Evolutionary conservation across 495 filamentous ascomycete genomes (phyloP).

Genomic region (Neurospora hispaniola): DNA sequence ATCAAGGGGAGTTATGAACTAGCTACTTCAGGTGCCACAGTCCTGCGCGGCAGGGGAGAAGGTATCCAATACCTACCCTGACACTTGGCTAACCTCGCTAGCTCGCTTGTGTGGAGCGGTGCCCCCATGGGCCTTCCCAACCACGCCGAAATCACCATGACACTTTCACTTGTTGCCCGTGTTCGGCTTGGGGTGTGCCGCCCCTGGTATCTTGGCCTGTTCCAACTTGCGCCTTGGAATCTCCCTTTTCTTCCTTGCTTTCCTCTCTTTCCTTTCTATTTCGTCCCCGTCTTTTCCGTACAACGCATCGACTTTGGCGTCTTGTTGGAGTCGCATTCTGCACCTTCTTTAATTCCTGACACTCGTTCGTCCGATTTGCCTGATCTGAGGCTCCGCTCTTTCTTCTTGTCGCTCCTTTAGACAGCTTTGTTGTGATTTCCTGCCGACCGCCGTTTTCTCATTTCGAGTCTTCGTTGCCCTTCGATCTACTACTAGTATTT

Average conservation of each 20-base stretch:
- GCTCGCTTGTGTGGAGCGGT: not conserved
- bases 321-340: not conserved
- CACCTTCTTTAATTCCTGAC: not conserved
- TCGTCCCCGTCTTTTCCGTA: not conserved
- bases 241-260: not conserved
- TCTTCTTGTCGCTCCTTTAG: not conserved
- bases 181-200: not conserved
- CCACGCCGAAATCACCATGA: not conserved
- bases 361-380: not conserved
- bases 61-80: not conserved
- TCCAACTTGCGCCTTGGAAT: not conserved
- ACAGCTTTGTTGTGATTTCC: not conserved
- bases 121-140: not conserved
- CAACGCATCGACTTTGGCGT: not conserved
- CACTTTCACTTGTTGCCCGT: not conserved
- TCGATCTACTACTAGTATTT: not conserved
- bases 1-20: not conserved
- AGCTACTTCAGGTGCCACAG: not conserved
- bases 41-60: not conserved
- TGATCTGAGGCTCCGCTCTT: not conserved
- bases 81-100: not conserved
- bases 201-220: not conserved
- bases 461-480: not conserved
- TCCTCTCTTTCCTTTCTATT: not conserved
- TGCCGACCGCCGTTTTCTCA: not conserved